Percentiles rank a stretch among this genome's conserved stretches.
These are phyloP conservation scores for Haematococcus sp. DNA, from an alignment of 139 green algal genomes.

Conservation along the genomic window DNA sequence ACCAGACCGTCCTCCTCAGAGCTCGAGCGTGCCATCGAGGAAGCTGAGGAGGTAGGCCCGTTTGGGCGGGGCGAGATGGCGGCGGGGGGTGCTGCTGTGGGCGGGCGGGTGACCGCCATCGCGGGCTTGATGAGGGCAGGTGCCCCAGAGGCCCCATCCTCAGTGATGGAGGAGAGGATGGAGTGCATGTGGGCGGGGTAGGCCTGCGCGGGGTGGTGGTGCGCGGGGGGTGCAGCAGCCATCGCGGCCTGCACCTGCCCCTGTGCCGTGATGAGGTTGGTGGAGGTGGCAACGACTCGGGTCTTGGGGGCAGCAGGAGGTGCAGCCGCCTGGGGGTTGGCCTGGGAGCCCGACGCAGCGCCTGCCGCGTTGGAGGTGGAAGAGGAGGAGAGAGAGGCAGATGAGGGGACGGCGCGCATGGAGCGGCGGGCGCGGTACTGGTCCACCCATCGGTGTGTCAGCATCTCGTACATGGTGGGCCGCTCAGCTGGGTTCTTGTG, in stretches of 20 bases:
- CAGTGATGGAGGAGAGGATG: not conserved
- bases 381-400: not conserved
- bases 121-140: not conserved
- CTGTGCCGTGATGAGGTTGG: slow-evolving; percentile 6
- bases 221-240: not conserved
- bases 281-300: not conserved
- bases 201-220: not conserved
- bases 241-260: not conserved
- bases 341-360: not conserved
- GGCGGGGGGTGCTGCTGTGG: not conserved
- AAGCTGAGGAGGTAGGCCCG: not conserved
- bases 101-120: not conserved
- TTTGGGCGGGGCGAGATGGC: not conserved
- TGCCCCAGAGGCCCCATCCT: not conserved
- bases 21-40: too few relatives aligned
- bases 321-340: not conserved
- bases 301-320: not conserved
- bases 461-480: slow-evolving; percentile 46
- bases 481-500: slow-evolving; percentile 46
- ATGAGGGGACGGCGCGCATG: slow-evolving; percentile 24
- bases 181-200: not conserved
- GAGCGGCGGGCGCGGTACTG: slow-evolving; percentile 36
- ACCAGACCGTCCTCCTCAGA: not conserved
- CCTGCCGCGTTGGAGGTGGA: not conserved
- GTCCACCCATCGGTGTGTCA: slow-evolving; percentile 54